A percentile compares a stretch with the other conserved stretches of the same genome.
These are phyloP conservation scores for Phytophthora multivora DNA, from an alignment of 352 stramenopile genomes.

Conservation along the genomic window DNA sequence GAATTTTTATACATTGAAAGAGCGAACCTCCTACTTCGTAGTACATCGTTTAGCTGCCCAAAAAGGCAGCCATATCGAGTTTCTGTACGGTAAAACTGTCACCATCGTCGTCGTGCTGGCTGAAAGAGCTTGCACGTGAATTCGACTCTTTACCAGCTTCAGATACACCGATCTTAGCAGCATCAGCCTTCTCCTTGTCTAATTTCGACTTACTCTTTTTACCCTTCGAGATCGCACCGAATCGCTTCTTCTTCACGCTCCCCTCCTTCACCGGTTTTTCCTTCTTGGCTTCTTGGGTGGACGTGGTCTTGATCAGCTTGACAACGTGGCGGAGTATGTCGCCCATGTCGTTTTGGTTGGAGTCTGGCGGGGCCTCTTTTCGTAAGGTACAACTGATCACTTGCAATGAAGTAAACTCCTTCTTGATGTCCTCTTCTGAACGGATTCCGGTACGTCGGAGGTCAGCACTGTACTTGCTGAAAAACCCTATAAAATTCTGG, in stretches of 20 bases:
- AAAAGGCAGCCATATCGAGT: conserved; percentile 79
- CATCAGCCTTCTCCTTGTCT: conserved; percentile 41
- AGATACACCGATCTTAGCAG: conserved; percentile 17
- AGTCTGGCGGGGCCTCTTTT: conserved; percentile 29
- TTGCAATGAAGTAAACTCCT: conserved; percentile 61
- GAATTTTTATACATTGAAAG: too few relatives aligned
- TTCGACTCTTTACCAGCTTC: conserved; percentile 36
- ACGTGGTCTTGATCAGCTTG: conserved; percentile 71
- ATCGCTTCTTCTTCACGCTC: conserved; percentile 51
- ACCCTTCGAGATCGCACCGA: conserved; percentile 38
- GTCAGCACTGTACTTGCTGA: conserved; percentile 68
- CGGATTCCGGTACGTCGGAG: conserved; percentile 76
- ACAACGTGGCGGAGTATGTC: conserved; percentile 55
- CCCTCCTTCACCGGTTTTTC: conserved; percentile 57
- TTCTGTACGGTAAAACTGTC: conserved; percentile 77
- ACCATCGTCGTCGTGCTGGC: conserved; percentile 35
- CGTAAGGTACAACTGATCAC: conserved; percentile 53
- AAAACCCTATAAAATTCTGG: conserved; percentile 72
- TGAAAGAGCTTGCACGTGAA: conserved; percentile 47
- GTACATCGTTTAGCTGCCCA: conserved; percentile 37
- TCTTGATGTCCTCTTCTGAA: conserved; percentile 66
- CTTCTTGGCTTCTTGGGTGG: conserved; percentile 59
- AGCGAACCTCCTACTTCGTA: not conserved
- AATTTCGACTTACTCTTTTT: conserved; percentile 41
- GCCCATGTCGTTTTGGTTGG: conserved; percentile 31